Base-by-base conservation (phyloP, 768 basidiomycete species). In the Lactarius vividus region DNA sequence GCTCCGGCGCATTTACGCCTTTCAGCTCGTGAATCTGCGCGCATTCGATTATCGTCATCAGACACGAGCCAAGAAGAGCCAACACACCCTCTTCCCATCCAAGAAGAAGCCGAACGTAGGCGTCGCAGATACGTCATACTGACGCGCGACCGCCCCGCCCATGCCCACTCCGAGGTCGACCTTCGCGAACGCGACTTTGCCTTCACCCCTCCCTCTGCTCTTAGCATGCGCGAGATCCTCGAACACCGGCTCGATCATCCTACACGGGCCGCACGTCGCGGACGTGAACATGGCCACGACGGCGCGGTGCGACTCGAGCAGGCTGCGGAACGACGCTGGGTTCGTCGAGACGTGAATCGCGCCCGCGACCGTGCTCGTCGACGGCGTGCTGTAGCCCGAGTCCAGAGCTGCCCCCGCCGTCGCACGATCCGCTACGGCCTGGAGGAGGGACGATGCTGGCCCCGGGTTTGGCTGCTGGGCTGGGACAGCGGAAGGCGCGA, bases 61-160 rank as follows among this genome's bases (percentile, higher is more conserved):
- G n/a, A n/a, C 60, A 0, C 33, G 5, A 29, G 39, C 13, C 9
- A n/a, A 62, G 10, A 26, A 18, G 33, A 42, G 1, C 37, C 15
- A 57, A 55, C 2, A 65, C 49, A 89, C 90, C 85, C 90, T 87
- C 59, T 82, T 79, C 1, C 88, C 92, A 65, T 91, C 82, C 66
- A 88, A 75, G 78, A 94, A 98, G 77, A 97, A 95, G 46, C 91
- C 78, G 72, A 98, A 96, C 0, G 93, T 95, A 6, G 95, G 96
- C 2, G 92, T 96, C 20, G 83, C 94, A 18, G 82, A 75, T 1
- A 97, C 84, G 16, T 83, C 80, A 78, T 84, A 90, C 74, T 87
- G 79, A 1, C 75, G 66, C 0, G 88, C 91, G 18, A 96, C 76
- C 61, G 79, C 78, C 3, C 75, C 72, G 0, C 89, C 89, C 75